A percentile compares a stretch with the other conserved stretches of the same genome.
Conservation (phyloP, 768 basidiomycete species). For the Rhizopogon vinicolor region DNA sequence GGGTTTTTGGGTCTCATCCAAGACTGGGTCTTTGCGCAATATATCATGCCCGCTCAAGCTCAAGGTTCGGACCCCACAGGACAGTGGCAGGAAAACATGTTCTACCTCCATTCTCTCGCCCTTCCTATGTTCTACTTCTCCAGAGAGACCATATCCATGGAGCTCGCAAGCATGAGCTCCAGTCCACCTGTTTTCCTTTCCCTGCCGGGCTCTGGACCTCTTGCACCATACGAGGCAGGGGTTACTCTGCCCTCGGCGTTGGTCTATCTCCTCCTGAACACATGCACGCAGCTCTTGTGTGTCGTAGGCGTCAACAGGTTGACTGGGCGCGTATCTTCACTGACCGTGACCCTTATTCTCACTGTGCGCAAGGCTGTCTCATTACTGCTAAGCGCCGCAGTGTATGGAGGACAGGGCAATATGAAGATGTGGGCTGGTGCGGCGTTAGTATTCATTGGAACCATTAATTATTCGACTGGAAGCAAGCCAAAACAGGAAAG, state of each 20-base stretch:
- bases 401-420: constrained; percentile 37
- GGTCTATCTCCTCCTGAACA: constrained; percentile 67
- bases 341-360: constrained; percentile 76
- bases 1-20: constrained; percentile 82
- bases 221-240: constrained; percentile 22
- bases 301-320: constrained; percentile 84
- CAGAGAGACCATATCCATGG: constrained; percentile 40
- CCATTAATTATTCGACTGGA: constrained; percentile 56
- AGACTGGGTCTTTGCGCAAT: constrained; percentile 67
- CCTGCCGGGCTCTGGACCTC: neutral
- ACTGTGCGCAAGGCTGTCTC: constrained; percentile 81
- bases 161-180: constrained; percentile 9
- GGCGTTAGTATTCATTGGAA: constrained; percentile 63
- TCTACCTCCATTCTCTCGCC: constrained; percentile 81
- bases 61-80: constrained; percentile 12
- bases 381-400: constrained; percentile 61
- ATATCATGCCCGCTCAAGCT: constrained; percentile 28
- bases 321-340: constrained; percentile 67
- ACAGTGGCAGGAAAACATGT: constrained; percentile 88
- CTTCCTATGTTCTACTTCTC: constrained; percentile 74
- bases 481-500: constrained; percentile 6
- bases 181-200: constrained; percentile 12
- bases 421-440: constrained; percentile 68
- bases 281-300: constrained; percentile 81
- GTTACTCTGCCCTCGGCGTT: constrained; percentile 52